Percentiles rank a stretch among this genome's conserved stretches.
These are phyloP conservation scores for Solanum bulbocastanum DNA, from an alignment of 257 asterid species.

Conservation along the genomic window DNA sequence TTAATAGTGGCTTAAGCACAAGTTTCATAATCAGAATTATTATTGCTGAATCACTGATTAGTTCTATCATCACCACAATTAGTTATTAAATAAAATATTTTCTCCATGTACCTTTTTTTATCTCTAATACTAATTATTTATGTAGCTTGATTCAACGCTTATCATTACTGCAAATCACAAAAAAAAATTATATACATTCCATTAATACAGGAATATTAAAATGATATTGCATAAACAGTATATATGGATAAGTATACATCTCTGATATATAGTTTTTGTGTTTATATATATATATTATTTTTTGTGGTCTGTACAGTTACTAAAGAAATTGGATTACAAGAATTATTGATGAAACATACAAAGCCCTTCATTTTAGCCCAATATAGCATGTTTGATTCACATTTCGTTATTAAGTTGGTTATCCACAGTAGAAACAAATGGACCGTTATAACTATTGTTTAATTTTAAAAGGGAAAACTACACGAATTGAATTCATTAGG, in stretches of 20 bases:
- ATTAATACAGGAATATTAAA: too few relatives aligned
- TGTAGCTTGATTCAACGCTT: neutral
- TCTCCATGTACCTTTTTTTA: neutral
- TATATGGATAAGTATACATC: too few relatives aligned
- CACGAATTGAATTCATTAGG: too few relatives aligned
- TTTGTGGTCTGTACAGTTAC: too few relatives aligned
- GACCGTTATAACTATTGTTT: neutral
- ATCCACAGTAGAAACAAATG: neutral
- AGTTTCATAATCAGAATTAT: neutral
- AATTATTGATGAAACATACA: neutral
- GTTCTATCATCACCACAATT: neutral
- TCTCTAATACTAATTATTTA: neutral
- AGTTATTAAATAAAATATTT: neutral
- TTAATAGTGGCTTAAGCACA: neutral
- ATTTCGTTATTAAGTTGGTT: neutral
- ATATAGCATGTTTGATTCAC: neutral
- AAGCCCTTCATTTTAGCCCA: neutral
- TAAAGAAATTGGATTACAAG: neutral
- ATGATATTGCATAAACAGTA: too few relatives aligned
- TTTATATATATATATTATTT: too few relatives aligned
- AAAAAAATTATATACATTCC: neutral
- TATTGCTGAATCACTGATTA: neutral
- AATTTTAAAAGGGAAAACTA: neutral
- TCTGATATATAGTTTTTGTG: too few relatives aligned
- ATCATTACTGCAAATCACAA: neutral